These are phyloP conservation scores for Lepiota venenata DNA, from an alignment of 768 basidiomycete genomes.

Conservation along the genomic window DNA sequence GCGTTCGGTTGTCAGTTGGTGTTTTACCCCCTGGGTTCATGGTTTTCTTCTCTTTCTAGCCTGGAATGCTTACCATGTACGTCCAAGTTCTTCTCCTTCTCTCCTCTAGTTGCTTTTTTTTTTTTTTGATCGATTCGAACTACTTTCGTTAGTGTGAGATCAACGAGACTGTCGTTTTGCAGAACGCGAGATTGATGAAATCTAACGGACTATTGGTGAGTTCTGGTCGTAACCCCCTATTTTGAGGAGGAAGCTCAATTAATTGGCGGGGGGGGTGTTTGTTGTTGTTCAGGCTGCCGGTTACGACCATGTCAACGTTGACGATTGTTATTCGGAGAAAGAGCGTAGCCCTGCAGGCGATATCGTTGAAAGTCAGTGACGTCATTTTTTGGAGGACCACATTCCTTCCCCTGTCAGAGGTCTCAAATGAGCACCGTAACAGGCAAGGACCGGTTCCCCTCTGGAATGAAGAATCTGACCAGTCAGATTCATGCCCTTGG, in stretches of 20 bases:
- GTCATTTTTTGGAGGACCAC: not conserved
- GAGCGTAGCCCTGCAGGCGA: constrained; percentile 45
- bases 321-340: constrained; percentile 65
- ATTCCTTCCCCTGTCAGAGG: not conserved
- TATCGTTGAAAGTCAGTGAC: constrained; percentile 47
- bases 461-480: constrained; percentile 56
- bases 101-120: too few species aligned
- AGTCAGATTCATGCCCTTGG: constrained; percentile 52
- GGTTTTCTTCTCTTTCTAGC: not conserved
- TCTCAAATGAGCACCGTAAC: not conserved
- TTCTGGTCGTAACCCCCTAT: not conserved
- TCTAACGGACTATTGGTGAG: constrained; percentile 47
- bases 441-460: constrained; percentile 52
- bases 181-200: constrained; percentile 48
- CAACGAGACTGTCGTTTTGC: constrained; percentile 47
- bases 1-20: too few species aligned
- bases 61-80: constrained; percentile 1
- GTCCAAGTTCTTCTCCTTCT: not conserved
- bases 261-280: too few species aligned
- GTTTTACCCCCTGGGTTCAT: not conserved
- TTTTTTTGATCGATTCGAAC: too few species aligned
- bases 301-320: constrained; percentile 56
- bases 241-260: too few species aligned
- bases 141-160: constrained; percentile 46
- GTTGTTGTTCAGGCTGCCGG: constrained; percentile 45